A percentile compares a stretch with the other conserved stretches of the same genome.
phyloP scores from a whole-genome alignment of 352 stramenopile genomes.

The Peronospora farinosa region DNA sequence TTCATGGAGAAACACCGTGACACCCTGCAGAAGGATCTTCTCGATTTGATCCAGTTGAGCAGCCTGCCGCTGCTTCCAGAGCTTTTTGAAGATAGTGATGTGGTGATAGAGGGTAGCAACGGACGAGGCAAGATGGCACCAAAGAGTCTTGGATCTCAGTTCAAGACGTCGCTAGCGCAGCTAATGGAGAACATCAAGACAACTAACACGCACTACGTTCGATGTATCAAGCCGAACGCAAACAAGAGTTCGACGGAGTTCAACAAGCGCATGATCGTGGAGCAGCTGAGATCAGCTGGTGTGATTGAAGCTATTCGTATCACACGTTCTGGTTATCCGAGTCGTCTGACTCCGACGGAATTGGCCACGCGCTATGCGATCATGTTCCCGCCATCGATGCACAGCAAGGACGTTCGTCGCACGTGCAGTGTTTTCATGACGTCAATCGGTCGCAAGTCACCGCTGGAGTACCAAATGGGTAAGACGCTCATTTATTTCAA shows the following conservation, averaged over 20 bases:
- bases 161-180: constrained; percentile 74
- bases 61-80: constrained; percentile 54
- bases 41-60: constrained; percentile 81
- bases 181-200: constrained; percentile 85
- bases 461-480: constrained; percentile 85
- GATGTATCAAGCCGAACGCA: constrained; percentile 86
- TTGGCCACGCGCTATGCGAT: constrained; percentile 79
- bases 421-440: constrained; percentile 80
- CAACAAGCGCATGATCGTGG: constrained; percentile 87
- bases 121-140: constrained; percentile 46
- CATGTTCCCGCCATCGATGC: constrained; percentile 87
- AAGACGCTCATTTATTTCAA: constrained; percentile 96
- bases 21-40: constrained; percentile 92
- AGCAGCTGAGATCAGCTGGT: constrained; percentile 87
- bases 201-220: constrained; percentile 85
- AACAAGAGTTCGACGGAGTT: constrained; percentile 85
- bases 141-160: constrained; percentile 80
- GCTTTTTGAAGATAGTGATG: constrained; percentile 70
- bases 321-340: constrained; percentile 85
- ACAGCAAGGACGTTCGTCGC: constrained; percentile 65
- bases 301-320: constrained; percentile 91
- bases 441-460: constrained; percentile 74
- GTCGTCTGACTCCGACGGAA: constrained; percentile 85
- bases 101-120: constrained; percentile 27
- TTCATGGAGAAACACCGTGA: constrained; percentile 97